Conservation (phyloP, 2,329 filamentous ascomycete genomes). For the Ceratocystis cubensis region DNA sequence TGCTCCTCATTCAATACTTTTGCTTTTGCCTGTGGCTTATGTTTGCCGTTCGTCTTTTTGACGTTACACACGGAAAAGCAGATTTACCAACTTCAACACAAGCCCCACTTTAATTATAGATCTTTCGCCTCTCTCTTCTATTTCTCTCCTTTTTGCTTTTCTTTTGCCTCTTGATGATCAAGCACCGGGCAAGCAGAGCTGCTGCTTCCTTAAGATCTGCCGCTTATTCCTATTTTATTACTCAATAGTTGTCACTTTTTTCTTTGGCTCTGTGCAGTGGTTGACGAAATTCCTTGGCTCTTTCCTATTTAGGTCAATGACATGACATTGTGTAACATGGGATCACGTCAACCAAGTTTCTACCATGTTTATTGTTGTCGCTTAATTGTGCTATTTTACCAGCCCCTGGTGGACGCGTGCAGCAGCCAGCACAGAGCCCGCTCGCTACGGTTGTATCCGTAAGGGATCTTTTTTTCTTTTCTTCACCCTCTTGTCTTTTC, state of each 20-base stretch:
- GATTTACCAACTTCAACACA: too few relatives aligned
- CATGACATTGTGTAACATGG: neutral
- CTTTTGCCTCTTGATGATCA: neutral
- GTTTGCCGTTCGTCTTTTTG: constrained; percentile 2
- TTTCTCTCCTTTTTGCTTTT: neutral
- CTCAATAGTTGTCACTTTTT: neutral
- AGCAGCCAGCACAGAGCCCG: neutral
- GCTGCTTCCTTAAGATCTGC: neutral
- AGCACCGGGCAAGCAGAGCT: too few relatives aligned
- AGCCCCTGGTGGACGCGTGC: neutral
- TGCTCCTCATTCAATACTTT: neutral
- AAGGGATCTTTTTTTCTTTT: neutral
- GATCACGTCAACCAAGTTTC: neutral
- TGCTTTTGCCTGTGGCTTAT: neutral
- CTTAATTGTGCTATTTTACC: neutral
- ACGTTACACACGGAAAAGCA: neutral
- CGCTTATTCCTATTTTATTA: neutral
- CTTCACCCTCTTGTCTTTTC: neutral
- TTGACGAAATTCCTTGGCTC: neutral
- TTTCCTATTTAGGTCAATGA: constrained; percentile 1
- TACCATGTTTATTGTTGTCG: neutral
- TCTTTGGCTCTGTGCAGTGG: neutral
- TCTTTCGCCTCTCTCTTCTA: too few relatives aligned
- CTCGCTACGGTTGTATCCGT: neutral
- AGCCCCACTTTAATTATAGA: too few relatives aligned